These are phyloP conservation scores for Beauveria sp. DNA, from an alignment of 2,329 filamentous ascomycete genomes.

Conservation along the genomic window DNA sequence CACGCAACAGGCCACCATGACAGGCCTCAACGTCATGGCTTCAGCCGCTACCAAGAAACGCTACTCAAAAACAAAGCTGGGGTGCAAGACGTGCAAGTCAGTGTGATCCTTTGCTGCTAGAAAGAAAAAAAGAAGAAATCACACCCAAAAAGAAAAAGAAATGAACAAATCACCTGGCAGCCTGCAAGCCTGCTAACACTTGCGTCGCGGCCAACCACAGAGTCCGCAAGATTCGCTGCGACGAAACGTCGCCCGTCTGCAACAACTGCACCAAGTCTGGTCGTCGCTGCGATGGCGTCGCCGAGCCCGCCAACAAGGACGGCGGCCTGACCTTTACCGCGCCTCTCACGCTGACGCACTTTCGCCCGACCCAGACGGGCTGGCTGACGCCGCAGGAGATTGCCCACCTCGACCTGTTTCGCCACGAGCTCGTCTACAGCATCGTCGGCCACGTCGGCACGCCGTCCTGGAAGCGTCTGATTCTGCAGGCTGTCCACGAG, in stretches of 20 bases:
- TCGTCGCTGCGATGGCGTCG: conserved; percentile 14
- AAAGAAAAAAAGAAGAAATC: background rate
- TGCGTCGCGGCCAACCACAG: conserved; percentile 5
- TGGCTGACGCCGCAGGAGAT: conserved; percentile 8
- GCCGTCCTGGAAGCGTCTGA: conserved; percentile 11
- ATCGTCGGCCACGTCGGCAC: conserved; percentile 12
- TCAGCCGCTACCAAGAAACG: conserved; percentile 6
- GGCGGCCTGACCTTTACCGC: conserved; percentile 16
- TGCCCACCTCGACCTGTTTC: conserved; percentile 11
- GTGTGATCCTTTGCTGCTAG: background rate
- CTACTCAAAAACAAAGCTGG: conserved; percentile 11
- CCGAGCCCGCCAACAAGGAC: conserved; percentile 3
- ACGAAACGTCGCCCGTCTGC: conserved; percentile 14
- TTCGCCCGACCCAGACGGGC: conserved; percentile 12
- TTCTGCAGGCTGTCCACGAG: conserved; percentile 12
- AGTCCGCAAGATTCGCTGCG: conserved; percentile 16
- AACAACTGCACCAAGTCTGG: conserved; percentile 14
- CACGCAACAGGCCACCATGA: background rate
- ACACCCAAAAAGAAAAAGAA: background rate
- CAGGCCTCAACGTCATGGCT: background rate
- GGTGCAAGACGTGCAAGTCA: conserved; percentile 13
- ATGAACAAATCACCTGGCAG: background rate
- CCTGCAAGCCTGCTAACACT: background rate
- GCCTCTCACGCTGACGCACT: conserved; percentile 14
- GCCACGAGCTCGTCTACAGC: conserved; percentile 14